phyloP scores from a whole-genome alignment of 2,329 filamentous ascomycete genomes.

The Rugonectria rugulosa region DNA sequence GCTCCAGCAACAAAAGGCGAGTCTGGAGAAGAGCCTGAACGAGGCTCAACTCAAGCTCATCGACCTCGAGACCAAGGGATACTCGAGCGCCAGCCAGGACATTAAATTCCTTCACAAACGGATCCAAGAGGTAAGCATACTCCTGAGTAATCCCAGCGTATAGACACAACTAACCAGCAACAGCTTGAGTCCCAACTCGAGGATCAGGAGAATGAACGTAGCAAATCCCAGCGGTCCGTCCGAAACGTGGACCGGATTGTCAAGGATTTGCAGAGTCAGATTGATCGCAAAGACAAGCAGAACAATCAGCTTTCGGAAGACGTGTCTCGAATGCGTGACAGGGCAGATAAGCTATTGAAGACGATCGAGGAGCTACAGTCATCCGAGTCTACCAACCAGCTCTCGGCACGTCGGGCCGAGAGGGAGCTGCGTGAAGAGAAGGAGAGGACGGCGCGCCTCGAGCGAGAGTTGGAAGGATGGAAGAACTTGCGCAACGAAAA shows the following conservation, averaged over 20 bases:
- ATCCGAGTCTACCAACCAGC: constrained; percentile 81
- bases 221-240: constrained; percentile 82
- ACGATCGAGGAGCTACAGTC: constrained; percentile 95
- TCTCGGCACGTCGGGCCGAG: constrained; percentile 84
- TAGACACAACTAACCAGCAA: constrained; percentile 27
- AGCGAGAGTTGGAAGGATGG: constrained; percentile 86
- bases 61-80: constrained; percentile 96
- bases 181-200: constrained; percentile 91
- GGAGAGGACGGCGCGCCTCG: constrained; percentile 81
- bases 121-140: constrained; percentile 83
- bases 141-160: neutral
- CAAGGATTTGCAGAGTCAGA: constrained; percentile 89
- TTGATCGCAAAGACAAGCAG: constrained; percentile 92
- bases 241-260: constrained; percentile 94
- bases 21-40: constrained; percentile 87
- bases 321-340: constrained; percentile 84
- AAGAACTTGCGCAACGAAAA: constrained; percentile 78
- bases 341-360: constrained; percentile 85
- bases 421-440: constrained; percentile 88
- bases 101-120: constrained; percentile 93
- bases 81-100: constrained; percentile 92
- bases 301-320: constrained; percentile 84
- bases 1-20: constrained; percentile 88
- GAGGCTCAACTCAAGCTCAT: constrained; percentile 90
- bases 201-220: constrained; percentile 79